phyloP scores from a whole-genome alignment of 2,329 filamentous ascomycete species.

The Cordyceps farinosa region DNA sequence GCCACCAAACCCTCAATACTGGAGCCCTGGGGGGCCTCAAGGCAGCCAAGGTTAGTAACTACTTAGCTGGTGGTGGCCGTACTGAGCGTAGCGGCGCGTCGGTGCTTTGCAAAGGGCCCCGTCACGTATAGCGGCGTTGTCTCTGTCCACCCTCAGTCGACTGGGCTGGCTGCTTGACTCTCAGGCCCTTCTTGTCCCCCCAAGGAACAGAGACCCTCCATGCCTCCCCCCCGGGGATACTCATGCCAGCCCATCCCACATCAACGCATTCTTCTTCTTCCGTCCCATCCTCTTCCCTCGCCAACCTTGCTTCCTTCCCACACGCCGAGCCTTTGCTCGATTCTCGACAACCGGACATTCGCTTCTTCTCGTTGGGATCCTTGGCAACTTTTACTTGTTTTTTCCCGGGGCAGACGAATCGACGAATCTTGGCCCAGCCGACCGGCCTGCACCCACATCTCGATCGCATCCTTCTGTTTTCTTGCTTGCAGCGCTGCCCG shows the following conservation, averaged over 20 bases:
- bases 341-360: not conserved
- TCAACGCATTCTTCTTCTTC: not conserved
- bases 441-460: not conserved
- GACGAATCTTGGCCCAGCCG: not conserved
- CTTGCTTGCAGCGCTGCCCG: not conserved
- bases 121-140: not conserved
- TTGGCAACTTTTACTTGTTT: not conserved
- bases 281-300: slow-evolving; percentile 7
- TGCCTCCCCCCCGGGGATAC: not conserved
- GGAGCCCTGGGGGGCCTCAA: no score
- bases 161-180: not conserved
- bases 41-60: not conserved
- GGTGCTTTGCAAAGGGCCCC: not conserved
- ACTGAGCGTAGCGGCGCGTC: not conserved
- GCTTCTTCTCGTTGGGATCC: not conserved
- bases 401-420: not conserved
- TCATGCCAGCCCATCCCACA: slow-evolving; percentile 7
- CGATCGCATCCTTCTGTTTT: not conserved
- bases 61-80: no score
- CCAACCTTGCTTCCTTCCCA: slow-evolving; percentile 8
- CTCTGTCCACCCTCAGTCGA: not conserved
- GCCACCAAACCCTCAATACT: no score
- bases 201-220: not conserved
- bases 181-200: not conserved
- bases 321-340: not conserved